Evolutionary conservation across 345 rosid species (phyloP).

Genomic region (Arabis alpina): DNA sequence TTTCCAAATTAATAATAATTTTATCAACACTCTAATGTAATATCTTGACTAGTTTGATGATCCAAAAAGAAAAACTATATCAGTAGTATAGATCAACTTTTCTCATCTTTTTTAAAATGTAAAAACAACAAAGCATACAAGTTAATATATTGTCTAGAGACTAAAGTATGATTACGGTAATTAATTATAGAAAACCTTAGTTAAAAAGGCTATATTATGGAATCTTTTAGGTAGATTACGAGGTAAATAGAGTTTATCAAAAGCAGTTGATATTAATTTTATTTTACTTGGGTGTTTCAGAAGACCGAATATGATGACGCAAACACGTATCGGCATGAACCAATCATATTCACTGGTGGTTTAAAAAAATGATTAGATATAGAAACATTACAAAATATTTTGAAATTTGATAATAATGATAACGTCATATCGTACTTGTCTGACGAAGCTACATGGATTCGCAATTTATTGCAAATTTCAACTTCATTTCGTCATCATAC

Average conservation of each 20-base stretch:
- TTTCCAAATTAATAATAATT: neutral
- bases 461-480: conserved; percentile 43
- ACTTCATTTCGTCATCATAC: conserved; percentile 42
- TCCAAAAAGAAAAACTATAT: neutral
- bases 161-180: conserved; percentile 13
- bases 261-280: conserved; percentile 25
- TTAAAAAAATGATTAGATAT: conserved; percentile 38
- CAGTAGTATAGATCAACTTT: neutral
- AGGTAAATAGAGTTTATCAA: conserved; percentile 35
- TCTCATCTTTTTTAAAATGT: conserved; percentile 3
- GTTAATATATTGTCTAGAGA: neutral
- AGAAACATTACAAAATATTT: conserved; percentile 38
- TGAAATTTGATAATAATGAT: conserved; percentile 28
- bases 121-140: neutral
- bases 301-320: conserved; percentile 47
- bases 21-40: neutral
- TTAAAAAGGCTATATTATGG: conserved; percentile 25
- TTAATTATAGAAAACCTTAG: conserved; percentile 14
- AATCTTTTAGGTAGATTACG: conserved; percentile 37
- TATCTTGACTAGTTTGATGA: neutral
- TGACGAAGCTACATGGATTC: conserved; percentile 39
- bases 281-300: conserved; percentile 13
- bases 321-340: conserved; percentile 37
- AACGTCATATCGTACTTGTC: conserved; percentile 41
- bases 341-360: conserved; percentile 36